Base-by-base conservation (phyloP, 208 protist genomes). In the Acanthamoeba rhysodes region DNA sequence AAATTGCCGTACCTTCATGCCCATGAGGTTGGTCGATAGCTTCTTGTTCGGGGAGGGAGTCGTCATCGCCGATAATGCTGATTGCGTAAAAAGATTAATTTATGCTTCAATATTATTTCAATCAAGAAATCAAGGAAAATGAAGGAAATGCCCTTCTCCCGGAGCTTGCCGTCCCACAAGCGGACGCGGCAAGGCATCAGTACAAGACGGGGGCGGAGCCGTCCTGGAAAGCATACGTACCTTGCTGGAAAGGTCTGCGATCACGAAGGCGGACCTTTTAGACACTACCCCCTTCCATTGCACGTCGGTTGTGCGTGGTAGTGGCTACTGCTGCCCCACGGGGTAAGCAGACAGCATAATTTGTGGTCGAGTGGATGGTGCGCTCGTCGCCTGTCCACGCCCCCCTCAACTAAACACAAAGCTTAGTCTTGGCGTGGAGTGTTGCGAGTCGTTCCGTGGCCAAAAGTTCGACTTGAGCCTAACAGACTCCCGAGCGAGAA, bases 271-370 rank as follows among this genome's bases (percentile, higher is more conserved):
- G 85, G 64, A 24, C 48, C 55, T 48, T 92, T 92, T 92, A 72
- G 85, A 32, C 55, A 72, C 85, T 53, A 92, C 85, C 85, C 85
- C 84, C 84, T 91, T 91, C 84, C 84, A 91, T 91, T 92, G 85
- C 85, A 92, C 84, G 18, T 50, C 34, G 84, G 84, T 91, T 91
- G 84, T 91, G 84, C 84, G 84, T 91, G 84, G 84, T 91, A 50
- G 84, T 72, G 84, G 34, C 55, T 91, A 91, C 57, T 70, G 84
- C 57, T 91, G 84, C 84, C 84, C 84, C 48, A 91, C 48, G 84
- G 84, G 84, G 84, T 91, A 27, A 70, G 59, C 84, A 62, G 84
- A 91, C 84, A 91, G 84, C 84, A 91, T 91, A 91, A 91, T 91
- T 91, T 91, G 55, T 91, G 84, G 50, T 62, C 59, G 84, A 70